Evolutionary conservation across 179 eudicot genomes (phyloP).

Genomic region (Sideroxylon spinosum): DNA sequence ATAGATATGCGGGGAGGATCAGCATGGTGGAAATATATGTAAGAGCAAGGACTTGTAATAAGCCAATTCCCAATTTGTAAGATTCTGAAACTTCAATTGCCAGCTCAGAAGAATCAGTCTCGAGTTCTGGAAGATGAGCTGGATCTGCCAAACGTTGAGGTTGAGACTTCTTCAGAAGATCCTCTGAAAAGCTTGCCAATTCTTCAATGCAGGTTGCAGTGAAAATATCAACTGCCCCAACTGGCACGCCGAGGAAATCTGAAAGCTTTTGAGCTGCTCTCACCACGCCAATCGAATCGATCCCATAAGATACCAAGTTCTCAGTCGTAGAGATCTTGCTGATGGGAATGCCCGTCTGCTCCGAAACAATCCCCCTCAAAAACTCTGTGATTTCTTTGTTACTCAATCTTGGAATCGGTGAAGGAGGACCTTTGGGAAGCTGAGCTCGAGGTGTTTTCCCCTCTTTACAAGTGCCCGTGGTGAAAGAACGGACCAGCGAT

Average conservation of each 20-base stretch:
- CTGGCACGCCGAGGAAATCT: conserved; percentile 46
- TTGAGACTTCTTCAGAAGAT: conserved; percentile 37
- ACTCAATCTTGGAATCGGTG: conserved; percentile 20
- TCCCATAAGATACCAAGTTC: conserved; percentile 40
- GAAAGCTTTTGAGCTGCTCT: conserved; percentile 64
- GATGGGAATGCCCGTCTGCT: conserved; percentile 37
- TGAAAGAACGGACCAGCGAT: conserved; percentile 32
- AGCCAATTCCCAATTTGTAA: conserved; percentile 28
- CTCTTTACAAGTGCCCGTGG: conserved; percentile 48
- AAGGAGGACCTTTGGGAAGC: conserved; percentile 8
- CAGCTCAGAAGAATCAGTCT: conserved; percentile 17
- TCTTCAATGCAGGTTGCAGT: conserved; percentile 53
- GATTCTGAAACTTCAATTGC: conserved; percentile 28
- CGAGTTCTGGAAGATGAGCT: conserved; percentile 24
- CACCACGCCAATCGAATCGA: conserved; percentile 57
- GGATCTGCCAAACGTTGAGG: conserved; percentile 25
- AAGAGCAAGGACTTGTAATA: conserved; percentile 37
- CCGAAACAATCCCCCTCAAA: conserved; percentile 35
- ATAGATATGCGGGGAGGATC: conserved; percentile 35
- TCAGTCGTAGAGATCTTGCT: conserved; percentile 40
- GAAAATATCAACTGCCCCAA: conserved; percentile 56
- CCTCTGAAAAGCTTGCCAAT: conserved; percentile 42
- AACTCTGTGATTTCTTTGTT: conserved; percentile 37
- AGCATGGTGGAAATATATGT: conserved; percentile 35
- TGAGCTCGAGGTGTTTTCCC: conserved; percentile 39